phyloP scores from a whole-genome alignment of 371 early-diverging fungal species.

The Dinochytrium kinnereticum region DNA sequence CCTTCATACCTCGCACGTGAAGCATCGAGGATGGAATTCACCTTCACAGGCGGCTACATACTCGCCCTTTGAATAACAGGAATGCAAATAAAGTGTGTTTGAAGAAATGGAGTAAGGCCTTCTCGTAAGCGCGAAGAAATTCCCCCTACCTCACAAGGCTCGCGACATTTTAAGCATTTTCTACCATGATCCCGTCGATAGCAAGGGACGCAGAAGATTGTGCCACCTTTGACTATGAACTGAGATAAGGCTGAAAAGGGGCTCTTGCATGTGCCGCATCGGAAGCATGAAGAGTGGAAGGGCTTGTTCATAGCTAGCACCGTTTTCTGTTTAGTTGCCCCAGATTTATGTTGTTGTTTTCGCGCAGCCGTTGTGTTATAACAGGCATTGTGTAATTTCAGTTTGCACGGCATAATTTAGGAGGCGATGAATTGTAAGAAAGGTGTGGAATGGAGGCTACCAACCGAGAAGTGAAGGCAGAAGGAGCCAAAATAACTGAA shows the following conservation, averaged over 20 bases:
- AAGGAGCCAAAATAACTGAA: too few species aligned
- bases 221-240: not conserved
- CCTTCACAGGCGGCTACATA: not conserved
- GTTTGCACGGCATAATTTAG: not conserved
- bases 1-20: not conserved
- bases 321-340: not conserved
- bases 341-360: too few species aligned
- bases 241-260: not conserved
- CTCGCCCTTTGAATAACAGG: too few species aligned
- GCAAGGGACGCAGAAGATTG: not conserved
- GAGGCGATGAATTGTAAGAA: not conserved
- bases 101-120: too few species aligned
- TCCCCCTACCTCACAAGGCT: not conserved
- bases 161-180: not conserved
- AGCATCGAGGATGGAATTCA: not conserved
- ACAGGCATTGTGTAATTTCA: too few species aligned
- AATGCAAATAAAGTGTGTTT: too few species aligned
- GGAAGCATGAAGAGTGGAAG: not conserved
- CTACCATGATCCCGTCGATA: not conserved
- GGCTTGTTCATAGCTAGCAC: slow-evolving; percentile 6
- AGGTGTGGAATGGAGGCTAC: not conserved
- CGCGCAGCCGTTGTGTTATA: too few species aligned
- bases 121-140: too few species aligned
- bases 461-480: too few species aligned
- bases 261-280: not conserved